phyloP scores from a whole-genome alignment of 345 rosid species.

The Excoecaria agallocha region DNA sequence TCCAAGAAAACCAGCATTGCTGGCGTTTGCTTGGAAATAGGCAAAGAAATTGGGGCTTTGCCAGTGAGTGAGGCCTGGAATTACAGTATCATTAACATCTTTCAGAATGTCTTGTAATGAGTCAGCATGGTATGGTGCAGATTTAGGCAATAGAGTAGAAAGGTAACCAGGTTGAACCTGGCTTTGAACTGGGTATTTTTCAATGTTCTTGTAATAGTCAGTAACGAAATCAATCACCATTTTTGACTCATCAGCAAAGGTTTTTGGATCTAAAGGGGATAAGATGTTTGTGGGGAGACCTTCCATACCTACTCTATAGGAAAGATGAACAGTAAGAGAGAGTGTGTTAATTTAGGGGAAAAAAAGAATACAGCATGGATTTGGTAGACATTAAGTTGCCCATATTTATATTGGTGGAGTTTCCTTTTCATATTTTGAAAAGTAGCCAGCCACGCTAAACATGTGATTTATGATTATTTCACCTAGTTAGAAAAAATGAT shows the following conservation, averaged over 20 bases:
- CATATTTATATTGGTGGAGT: too few relatives aligned
- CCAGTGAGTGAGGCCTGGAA: conserved; percentile 39
- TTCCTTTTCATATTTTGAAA: too few relatives aligned
- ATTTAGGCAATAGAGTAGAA: background rate
- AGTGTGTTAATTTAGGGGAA: too few relatives aligned
- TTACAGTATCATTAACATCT: background rate
- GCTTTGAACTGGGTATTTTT: conserved; percentile 36
- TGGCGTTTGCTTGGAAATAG: conserved; percentile 31
- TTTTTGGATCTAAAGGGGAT: conserved; percentile 11
- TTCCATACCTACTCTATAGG: background rate
- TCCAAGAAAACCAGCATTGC: conserved; percentile 36
- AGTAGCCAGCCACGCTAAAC: too few relatives aligned
- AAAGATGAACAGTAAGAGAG: too few relatives aligned
- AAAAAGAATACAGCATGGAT: too few relatives aligned
- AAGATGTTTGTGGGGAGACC: background rate
- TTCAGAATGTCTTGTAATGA: conserved; percentile 12
- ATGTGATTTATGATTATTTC: too few relatives aligned
- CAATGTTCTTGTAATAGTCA: conserved; percentile 25
- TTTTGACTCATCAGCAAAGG: conserved; percentile 25
- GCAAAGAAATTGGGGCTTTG: conserved; percentile 33
- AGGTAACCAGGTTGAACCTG: conserved; percentile 28
- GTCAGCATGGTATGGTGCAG: conserved; percentile 21
- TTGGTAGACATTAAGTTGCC: too few relatives aligned
- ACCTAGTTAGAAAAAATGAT: too few relatives aligned
- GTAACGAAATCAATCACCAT: conserved; percentile 27